These are phyloP conservation scores for Pisolithus microcarpus DNA, from an alignment of 768 basidiomycete genomes.

Conservation along the genomic window DNA sequence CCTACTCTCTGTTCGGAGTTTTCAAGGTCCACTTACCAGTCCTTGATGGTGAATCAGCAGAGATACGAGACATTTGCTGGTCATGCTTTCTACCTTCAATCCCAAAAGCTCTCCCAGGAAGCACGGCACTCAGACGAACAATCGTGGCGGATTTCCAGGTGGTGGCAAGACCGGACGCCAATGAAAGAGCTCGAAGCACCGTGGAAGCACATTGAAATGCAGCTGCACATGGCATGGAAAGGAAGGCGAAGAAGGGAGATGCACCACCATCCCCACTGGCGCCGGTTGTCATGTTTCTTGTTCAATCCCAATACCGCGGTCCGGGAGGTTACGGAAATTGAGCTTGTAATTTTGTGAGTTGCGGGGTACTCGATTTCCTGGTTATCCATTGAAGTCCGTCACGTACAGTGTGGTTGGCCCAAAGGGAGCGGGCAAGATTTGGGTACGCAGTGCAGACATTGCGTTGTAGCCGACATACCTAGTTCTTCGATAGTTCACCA, in stretches of 20 bases:
- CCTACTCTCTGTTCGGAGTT: too few species aligned
- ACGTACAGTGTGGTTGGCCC: background rate
- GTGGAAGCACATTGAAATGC: background rate
- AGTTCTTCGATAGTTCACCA: too few species aligned
- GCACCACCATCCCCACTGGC: background rate
- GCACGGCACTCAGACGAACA: too few species aligned
- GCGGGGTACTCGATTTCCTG: background rate
- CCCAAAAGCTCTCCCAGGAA: too few species aligned
- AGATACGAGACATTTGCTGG: too few species aligned
- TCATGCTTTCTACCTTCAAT: too few species aligned
- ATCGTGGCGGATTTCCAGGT: too few species aligned
- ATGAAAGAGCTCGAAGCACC: background rate
- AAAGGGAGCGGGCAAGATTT: background rate
- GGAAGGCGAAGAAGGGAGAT: background rate
- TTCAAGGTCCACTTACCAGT: too few species aligned
- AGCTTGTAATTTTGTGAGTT: background rate
- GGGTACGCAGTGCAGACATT: too few species aligned
- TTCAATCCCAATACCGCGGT: background rate
- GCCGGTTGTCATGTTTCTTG: background rate
- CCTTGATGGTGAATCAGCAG: too few species aligned
- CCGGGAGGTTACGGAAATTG: background rate
- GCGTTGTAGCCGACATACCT: too few species aligned
- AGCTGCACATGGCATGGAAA: background rate
- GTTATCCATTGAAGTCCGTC: background rate
- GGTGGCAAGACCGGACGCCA: too few species aligned